Conservation (phyloP, 257 asterid genomes). For the Ocimum tenuiflorum region DNA sequence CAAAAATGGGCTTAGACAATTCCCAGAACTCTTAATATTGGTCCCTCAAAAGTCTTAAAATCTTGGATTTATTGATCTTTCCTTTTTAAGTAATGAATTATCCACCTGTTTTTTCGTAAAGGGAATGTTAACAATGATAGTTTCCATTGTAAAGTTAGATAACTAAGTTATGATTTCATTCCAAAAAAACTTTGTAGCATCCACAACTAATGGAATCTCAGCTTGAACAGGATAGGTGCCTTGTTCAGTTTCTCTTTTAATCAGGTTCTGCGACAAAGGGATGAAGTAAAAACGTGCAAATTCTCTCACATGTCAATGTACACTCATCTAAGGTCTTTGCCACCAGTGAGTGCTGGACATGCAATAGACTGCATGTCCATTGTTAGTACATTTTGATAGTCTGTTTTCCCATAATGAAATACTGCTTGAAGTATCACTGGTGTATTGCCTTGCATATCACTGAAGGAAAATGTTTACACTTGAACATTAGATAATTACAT, state of each 20-base stretch:
- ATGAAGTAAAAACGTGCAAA: background rate
- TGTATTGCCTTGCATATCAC: background rate
- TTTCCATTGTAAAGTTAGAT: background rate
- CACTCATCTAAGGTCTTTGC: conserved; percentile 1
- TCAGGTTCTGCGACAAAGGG: background rate
- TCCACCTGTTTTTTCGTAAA: background rate
- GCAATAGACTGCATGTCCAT: conserved; percentile 9
- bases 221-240: background rate
- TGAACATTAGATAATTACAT: background rate
- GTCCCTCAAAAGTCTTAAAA: background rate
- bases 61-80: conserved; percentile 3
- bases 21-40: background rate
- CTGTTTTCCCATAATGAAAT: background rate
- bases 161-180: background rate
- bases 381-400: background rate
- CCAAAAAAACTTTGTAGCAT: background rate
- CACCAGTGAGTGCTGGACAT: conserved; percentile 6
- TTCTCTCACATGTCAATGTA: background rate
- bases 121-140: background rate
- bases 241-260: background rate
- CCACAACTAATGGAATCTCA: background rate
- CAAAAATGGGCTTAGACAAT: conserved; percentile 2
- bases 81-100: background rate
- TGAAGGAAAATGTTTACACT: background rate
- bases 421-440: background rate